These are phyloP conservation scores for Epicoccum nigrum DNA, from an alignment of 2,329 filamentous ascomycete genomes.

Conservation along the genomic window DNA sequence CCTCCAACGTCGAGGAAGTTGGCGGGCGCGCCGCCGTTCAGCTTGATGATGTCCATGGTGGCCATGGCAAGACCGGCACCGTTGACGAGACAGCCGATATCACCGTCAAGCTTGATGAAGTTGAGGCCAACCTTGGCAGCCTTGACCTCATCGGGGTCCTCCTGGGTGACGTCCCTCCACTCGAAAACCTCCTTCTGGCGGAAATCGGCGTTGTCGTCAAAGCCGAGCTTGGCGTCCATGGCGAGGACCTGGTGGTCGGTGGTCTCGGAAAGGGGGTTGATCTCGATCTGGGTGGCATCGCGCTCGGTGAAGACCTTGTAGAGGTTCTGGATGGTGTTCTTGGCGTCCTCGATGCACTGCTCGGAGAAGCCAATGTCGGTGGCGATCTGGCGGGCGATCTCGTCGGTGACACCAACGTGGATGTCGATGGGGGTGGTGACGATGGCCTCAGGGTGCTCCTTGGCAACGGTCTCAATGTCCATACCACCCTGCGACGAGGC, in stretches of 20 bases:
- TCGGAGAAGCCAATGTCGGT: constrained; percentile 95
- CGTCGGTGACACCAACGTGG: constrained; percentile 91
- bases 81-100: constrained; percentile 99
- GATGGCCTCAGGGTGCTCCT: constrained; percentile 96
- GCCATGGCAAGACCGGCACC: constrained; percentile 99
- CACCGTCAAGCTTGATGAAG: constrained; percentile 99
- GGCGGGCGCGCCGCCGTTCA: constrained; percentile 92
- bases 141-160: constrained; percentile 97
- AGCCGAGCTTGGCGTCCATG: constrained; percentile 99
- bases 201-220: constrained; percentile 99
- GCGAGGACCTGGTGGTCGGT: constrained; percentile 97
- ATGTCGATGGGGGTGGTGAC: constrained; percentile 93
- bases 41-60: constrained; percentile 99
- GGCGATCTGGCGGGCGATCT: constrained; percentile 88
- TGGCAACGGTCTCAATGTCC: constrained; percentile 98
- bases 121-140: constrained; percentile 92
- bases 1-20: constrained; percentile 99
- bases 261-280: constrained; percentile 98
- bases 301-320: constrained; percentile 99
- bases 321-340: constrained; percentile 96
- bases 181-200: constrained; percentile 95
- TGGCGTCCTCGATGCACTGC: constrained; percentile 95
- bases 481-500: constrained; percentile 98
- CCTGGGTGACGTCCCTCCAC: constrained; percentile 93
- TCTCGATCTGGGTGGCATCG: constrained; percentile 99